These are phyloP conservation scores for Aspergillus affinis DNA, from an alignment of 495 filamentous ascomycete genomes.

Conservation along the genomic window DNA sequence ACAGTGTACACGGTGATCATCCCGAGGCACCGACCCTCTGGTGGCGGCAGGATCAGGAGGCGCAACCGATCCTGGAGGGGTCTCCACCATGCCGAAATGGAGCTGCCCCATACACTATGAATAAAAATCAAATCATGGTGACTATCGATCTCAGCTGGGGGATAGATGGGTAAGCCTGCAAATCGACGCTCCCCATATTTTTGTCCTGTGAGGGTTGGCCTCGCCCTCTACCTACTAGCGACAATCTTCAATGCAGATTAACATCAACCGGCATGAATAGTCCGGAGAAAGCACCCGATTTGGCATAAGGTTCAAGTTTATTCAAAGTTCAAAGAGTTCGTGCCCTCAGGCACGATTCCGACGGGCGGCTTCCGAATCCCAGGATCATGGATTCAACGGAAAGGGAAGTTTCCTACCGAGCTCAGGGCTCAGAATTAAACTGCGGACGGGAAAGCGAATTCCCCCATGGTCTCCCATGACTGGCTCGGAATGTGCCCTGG, in stretches of 20 bases:
- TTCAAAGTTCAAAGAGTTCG: not conserved
- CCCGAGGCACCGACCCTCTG: not conserved
- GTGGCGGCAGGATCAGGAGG: too few species aligned
- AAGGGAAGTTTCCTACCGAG: not conserved
- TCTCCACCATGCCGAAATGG: not conserved
- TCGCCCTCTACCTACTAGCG: too few species aligned
- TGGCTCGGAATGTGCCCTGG: not conserved
- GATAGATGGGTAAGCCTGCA: not conserved
- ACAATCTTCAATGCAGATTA: not conserved
- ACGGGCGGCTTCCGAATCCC: not conserved
- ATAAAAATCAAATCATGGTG: not conserved
- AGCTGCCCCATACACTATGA: not conserved
- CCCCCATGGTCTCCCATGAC: not conserved
- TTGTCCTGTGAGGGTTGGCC: not conserved
- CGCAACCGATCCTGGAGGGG: not conserved
- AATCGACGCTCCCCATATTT: not conserved
- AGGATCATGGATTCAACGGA: not conserved
- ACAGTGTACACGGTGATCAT: not conserved
- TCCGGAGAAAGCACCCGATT: not conserved
- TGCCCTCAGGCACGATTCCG: not conserved
- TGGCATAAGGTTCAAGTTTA: not conserved
- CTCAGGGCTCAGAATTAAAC: not conserved
- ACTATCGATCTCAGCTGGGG: not conserved
- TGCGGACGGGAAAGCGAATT: too few species aligned
- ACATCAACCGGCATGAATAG: not conserved